These are phyloP conservation scores for Fraxinus paxiana DNA, from an alignment of 305 asterid species.

Conservation along the genomic window DNA sequence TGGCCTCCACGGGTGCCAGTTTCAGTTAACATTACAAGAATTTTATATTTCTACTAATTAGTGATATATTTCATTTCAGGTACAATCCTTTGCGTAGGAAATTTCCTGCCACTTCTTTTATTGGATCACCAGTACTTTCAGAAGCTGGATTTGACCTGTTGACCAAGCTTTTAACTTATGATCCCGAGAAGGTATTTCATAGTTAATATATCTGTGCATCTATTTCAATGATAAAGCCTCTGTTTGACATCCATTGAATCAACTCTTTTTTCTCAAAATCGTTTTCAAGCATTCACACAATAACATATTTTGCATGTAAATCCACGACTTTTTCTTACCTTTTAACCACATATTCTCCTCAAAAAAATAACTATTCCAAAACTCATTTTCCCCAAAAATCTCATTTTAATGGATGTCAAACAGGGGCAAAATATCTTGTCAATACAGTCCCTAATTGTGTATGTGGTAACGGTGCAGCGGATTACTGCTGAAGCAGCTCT, in stretches of 20 bases:
- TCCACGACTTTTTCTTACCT: not conserved
- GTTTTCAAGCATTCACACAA: not conserved
- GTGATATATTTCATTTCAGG: slow-evolving; percentile 52
- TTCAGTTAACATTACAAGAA: not conserved
- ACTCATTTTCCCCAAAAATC: not conserved
- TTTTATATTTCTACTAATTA: slow-evolving; percentile 52
- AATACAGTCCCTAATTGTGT: not conserved
- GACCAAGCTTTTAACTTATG: slow-evolving; percentile 73
- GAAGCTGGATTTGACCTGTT: slow-evolving; percentile 85
- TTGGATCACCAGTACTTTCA: slow-evolving; percentile 76
- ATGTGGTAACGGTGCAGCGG: slow-evolving; percentile 42
- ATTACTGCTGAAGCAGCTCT: slow-evolving; percentile 76
- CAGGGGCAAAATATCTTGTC: not conserved
- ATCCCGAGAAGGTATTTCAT: slow-evolving; percentile 66
- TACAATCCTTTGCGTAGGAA: slow-evolving; percentile 56
- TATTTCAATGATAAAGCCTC: not conserved
- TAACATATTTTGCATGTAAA: not conserved
- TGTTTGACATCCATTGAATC: not conserved
- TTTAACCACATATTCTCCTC: not conserved
- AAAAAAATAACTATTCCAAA: not conserved
- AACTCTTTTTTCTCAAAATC: not conserved
- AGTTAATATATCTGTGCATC: not conserved
- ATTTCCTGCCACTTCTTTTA: slow-evolving; percentile 66
- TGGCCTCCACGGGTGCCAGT: slow-evolving; percentile 42
- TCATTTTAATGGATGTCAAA: not conserved